These are phyloP conservation scores for Phlyctochytrium bullatum DNA, from an alignment of 192 early-diverging fungal species.

Conservation along the genomic window DNA sequence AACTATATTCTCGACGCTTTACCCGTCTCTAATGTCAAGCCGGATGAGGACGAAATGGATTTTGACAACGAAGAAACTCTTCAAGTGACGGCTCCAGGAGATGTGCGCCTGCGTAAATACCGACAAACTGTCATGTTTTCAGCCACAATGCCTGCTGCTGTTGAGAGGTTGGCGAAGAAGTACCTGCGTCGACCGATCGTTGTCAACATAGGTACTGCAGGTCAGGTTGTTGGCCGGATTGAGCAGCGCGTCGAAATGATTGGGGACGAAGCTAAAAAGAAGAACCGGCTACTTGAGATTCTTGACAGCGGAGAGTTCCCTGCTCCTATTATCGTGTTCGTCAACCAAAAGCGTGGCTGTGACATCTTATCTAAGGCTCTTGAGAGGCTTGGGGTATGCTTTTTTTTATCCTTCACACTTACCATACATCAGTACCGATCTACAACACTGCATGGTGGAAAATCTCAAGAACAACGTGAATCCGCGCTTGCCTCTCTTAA, in stretches of 20 bases:
- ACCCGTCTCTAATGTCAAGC: constrained; percentile 87
- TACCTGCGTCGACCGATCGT: constrained; percentile 89
- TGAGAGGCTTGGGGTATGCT: constrained; percentile 63
- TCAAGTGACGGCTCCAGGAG: neutral
- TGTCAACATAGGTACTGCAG: constrained; percentile 94
- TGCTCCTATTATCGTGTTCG: constrained; percentile 95
- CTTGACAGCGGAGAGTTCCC: constrained; percentile 61
- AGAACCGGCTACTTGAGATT: constrained; percentile 73
- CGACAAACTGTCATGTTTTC: constrained; percentile 99
- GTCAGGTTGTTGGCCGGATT: constrained; percentile 94
- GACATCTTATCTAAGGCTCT: constrained; percentile 82
- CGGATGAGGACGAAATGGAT: constrained; percentile 43
- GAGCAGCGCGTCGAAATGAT: constrained; percentile 96
- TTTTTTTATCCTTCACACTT: neutral
- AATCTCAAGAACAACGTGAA: constrained; percentile 97
- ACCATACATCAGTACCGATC: constrained; percentile 46
- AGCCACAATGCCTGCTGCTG: constrained; percentile 94
- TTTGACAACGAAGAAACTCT: constrained; percentile 53
- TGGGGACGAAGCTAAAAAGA: constrained; percentile 79
- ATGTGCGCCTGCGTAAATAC: constrained; percentile 42
- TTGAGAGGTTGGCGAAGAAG: constrained; percentile 91
- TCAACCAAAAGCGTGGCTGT: constrained; percentile 92
- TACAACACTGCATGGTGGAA: constrained; percentile 90
- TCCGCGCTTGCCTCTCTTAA: constrained; percentile 77
- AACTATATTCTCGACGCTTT: constrained; percentile 93